Percentiles rank a stretch among this genome's conserved stretches.
Conservation (phyloP, 2,329 filamentous ascomycete species). For the Alternaria metachromatica region DNA sequence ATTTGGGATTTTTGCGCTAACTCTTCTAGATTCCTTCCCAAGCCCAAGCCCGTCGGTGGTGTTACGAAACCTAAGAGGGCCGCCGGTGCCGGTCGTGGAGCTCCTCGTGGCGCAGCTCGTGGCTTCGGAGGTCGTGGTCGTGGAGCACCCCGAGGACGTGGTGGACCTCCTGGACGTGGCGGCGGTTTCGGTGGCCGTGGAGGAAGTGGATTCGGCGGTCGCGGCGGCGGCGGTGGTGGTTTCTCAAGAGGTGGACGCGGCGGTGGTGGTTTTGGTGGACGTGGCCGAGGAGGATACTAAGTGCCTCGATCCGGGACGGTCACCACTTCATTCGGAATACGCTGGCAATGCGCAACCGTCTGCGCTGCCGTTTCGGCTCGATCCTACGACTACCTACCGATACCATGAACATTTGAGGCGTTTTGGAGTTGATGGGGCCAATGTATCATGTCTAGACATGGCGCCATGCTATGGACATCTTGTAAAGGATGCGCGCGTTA, state of each 20-base stretch:
- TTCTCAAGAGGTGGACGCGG: constrained; percentile 24
- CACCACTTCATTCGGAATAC: constrained; percentile 9
- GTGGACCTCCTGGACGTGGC: constrained; percentile 53
- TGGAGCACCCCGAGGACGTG: constrained; percentile 60
- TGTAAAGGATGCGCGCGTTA: constrained; percentile 10
- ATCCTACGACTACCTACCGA: constrained; percentile 36
- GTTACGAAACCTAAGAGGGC: constrained; percentile 73
- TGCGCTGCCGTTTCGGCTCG: constrained; percentile 25
- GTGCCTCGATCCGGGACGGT: constrained; percentile 13
- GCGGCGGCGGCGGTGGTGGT: constrained; percentile 53
- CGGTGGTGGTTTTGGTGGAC: constrained; percentile 30
- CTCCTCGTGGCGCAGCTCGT: constrained; percentile 49
- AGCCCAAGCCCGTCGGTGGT: constrained; percentile 78
- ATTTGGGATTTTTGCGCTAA: constrained; percentile 24
- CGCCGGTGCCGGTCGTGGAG: constrained; percentile 67
- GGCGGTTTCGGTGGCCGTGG: constrained; percentile 27
- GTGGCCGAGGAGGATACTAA: constrained; percentile 44
- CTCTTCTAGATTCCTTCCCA: constrained; percentile 78
- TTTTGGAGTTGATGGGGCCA: constrained; percentile 39
- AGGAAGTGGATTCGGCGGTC: constrained; percentile 43
- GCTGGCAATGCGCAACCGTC: constrained; percentile 20
- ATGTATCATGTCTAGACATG: constrained; percentile 34
- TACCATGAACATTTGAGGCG: constrained; percentile 45
- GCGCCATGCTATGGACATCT: constrained; percentile 25
- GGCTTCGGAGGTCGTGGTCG: constrained; percentile 46